phyloP scores from a whole-genome alignment of 495 filamentous ascomycete species.

The Corynascus novoguineensis region DNA sequence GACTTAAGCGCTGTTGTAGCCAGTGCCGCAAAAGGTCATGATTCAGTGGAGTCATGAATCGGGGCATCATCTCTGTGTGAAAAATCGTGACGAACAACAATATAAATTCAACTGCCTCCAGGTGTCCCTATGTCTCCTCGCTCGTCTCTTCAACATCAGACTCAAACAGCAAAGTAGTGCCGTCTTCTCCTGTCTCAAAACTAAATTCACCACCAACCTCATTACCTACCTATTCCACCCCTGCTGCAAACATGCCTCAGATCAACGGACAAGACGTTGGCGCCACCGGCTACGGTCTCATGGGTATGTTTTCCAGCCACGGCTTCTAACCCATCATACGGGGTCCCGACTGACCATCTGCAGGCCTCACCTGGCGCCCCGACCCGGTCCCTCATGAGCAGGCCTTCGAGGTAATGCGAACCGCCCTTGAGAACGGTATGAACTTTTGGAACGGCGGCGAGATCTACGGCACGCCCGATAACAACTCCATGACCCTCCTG shows the following conservation, averaged over 20 bases:
- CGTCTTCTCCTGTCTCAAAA: not conserved
- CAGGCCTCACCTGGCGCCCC: slow-evolving; percentile 71
- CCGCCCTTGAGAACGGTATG: slow-evolving; percentile 58
- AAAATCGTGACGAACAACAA: no score
- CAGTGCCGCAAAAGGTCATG: no score
- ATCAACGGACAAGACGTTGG: slow-evolving; percentile 49
- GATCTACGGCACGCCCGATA: slow-evolving; percentile 66
- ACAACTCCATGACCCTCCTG: slow-evolving; percentile 62
- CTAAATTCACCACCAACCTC: not conserved
- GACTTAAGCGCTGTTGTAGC: no score
- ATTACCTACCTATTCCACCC: not conserved
- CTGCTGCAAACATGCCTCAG: slow-evolving; percentile 39
- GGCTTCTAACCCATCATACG: not conserved
- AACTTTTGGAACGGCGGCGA: slow-evolving; percentile 79
- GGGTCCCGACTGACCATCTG: not conserved
- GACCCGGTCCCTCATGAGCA: slow-evolving; percentile 52
- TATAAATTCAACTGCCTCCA: no score
- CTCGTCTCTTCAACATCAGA: not conserved
- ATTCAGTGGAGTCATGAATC: no score
- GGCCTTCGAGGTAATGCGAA: slow-evolving; percentile 62
- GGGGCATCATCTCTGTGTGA: no score
- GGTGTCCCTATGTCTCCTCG: no score
- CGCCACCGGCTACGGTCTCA: slow-evolving; percentile 54
- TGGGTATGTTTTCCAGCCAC: slow-evolving; percentile 36
- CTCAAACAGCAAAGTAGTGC: not conserved